phyloP scores from a whole-genome alignment of 202 grass and related monocot species.

The Schoenoplectus triqueter region DNA sequence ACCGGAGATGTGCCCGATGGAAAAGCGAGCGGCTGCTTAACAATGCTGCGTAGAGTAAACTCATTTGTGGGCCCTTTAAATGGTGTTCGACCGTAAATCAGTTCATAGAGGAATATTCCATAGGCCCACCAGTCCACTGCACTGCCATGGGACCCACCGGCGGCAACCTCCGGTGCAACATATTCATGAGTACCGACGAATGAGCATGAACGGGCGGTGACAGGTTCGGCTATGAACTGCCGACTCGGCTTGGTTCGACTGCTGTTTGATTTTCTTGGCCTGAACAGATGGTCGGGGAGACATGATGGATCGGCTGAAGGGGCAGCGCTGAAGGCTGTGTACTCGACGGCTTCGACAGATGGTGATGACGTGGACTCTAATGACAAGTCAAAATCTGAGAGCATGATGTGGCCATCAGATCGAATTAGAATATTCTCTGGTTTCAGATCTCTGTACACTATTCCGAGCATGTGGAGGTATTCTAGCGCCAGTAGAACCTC shows the following conservation, averaged over 20 bases:
- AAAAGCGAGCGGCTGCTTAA: conserved; percentile 65
- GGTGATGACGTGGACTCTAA: conserved; percentile 79
- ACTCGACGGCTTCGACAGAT: conserved; percentile 44
- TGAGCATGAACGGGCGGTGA: conserved; percentile 73
- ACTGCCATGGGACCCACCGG: conserved; percentile 73
- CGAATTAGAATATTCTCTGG: conserved; percentile 93
- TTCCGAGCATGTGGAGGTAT: conserved; percentile 96
- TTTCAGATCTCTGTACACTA: conserved; percentile 98
- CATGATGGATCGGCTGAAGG: conserved; percentile 37
- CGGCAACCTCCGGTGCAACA: conserved; percentile 78
- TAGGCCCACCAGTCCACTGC: conserved; percentile 97
- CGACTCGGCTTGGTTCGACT: conserved; percentile 27
- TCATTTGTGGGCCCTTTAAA: conserved; percentile 68
- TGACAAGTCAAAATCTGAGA: conserved; percentile 97
- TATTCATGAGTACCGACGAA: conserved; percentile 99
- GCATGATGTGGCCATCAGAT: conserved; percentile 91
- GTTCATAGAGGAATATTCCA: conserved; percentile 89
- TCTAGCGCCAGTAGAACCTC: conserved; percentile 84
- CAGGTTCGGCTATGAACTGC: conserved; percentile 77
- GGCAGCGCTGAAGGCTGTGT: not conserved
- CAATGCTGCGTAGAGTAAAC: conserved; percentile 77
- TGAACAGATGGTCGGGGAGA: conserved; percentile 57
- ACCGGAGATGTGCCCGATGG: conserved; percentile 27
- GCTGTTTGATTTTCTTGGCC: conserved; percentile 38
- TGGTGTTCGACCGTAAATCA: conserved; percentile 75